These are phyloP conservation scores for Rugosomyces carneus DNA, from an alignment of 1,284 basidiomycete species.

Conservation along the genomic window DNA sequence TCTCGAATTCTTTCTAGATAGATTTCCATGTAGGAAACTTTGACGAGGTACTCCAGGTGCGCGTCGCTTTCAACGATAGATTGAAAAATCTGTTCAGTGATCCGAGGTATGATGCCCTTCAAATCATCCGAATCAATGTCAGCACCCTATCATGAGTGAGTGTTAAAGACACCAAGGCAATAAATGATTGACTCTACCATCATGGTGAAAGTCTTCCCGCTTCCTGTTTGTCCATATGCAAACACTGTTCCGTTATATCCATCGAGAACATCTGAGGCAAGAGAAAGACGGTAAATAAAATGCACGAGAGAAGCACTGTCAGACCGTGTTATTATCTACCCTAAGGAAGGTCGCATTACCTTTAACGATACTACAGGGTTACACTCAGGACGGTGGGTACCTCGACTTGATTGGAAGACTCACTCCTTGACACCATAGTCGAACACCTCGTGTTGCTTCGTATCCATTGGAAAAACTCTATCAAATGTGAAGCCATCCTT, in stretches of 20 bases:
- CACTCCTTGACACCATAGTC: slow-evolving; percentile 98
- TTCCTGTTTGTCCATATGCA: slow-evolving; percentile 98
- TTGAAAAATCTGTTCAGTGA: slow-evolving; percentile 98
- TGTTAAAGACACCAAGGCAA: slow-evolving; percentile 10
- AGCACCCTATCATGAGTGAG: slow-evolving; percentile 61
- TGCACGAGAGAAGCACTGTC: slow-evolving; percentile 6
- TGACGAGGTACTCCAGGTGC: slow-evolving; percentile 96
- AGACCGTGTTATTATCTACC: neutral
- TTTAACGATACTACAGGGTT: slow-evolving; percentile 60
- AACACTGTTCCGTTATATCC: slow-evolving; percentile 99
- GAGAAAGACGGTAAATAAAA: slow-evolving; percentile 7
- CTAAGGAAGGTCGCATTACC: slow-evolving; percentile 39
- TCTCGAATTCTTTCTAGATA: slow-evolving; percentile 97
- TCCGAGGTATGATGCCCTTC: slow-evolving; percentile 96
- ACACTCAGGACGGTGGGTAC: slow-evolving; percentile 12
- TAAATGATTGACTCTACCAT: slow-evolving; percentile 54
- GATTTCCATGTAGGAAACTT: slow-evolving; percentile 99
- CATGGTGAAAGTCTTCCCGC: slow-evolving; percentile 96
- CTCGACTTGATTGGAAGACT: slow-evolving; percentile 28
- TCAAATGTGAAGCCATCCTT: slow-evolving; percentile 97
- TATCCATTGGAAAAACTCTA: slow-evolving; percentile 91
- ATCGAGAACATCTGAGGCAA: slow-evolving; percentile 82
- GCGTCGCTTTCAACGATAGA: slow-evolving; percentile 95
- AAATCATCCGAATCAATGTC: slow-evolving; percentile 91
- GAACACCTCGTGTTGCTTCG: slow-evolving; percentile 92